A percentile compares a stretch with the other conserved stretches of the same genome.
phyloP scores from a whole-genome alignment of 2,329 filamentous ascomycete species.

The Penicillium italicum region DNA sequence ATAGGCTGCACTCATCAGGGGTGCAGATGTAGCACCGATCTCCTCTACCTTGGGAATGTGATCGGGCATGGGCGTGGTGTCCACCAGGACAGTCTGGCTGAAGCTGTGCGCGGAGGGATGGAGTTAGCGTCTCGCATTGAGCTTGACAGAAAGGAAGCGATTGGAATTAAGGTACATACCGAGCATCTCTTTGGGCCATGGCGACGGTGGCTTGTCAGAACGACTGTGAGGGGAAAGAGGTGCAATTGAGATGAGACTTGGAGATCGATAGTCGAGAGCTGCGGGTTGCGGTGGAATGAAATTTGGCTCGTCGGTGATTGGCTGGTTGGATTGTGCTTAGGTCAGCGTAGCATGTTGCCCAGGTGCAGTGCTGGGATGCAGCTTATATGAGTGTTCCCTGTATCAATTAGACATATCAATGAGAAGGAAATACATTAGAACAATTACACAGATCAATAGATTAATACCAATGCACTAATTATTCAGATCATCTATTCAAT shows the following conservation, averaged over 20 bases:
- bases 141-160: background rate
- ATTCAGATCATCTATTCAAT: background rate
- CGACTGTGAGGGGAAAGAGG: conserved; percentile 12
- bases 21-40: conserved; percentile 87
- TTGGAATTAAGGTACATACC: conserved; percentile 21
- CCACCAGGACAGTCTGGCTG: conserved; percentile 88
- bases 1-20: conserved; percentile 85
- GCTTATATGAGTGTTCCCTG: background rate
- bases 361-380: background rate
- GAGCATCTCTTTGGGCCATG: conserved; percentile 34
- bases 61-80: conserved; percentile 91
- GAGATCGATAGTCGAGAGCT: conserved; percentile 23
- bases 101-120: conserved; percentile 60
- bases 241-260: conserved; percentile 23
- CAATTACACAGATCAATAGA: background rate
- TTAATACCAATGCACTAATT: background rate
- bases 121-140: conserved; percentile 18
- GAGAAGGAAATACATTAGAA: background rate
- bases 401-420: no score
- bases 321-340: conserved; percentile 18
- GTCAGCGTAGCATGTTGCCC: conserved; percentile 12
- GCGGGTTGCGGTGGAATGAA: conserved; percentile 31
- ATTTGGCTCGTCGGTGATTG: conserved; percentile 36
- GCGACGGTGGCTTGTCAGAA: conserved; percentile 21
- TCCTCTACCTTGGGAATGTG: conserved; percentile 90